Evolutionary conservation across 352 stramenopile species (phyloP).

Genomic region (Globisporangium okanoganense): DNA sequence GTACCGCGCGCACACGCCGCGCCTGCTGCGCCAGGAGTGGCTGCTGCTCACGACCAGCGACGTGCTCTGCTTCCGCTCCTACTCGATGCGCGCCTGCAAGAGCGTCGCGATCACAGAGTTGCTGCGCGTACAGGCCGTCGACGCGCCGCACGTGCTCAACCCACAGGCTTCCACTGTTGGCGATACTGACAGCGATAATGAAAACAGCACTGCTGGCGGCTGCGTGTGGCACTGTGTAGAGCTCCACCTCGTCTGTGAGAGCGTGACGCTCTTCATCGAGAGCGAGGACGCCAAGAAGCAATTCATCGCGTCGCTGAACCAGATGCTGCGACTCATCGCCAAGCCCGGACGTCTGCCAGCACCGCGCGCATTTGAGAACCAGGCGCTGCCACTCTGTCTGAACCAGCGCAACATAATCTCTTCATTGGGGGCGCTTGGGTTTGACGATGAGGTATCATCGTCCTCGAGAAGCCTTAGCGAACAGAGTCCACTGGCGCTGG

Average conservation of each 20-base stretch:
- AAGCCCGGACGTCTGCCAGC: constrained; percentile 9
- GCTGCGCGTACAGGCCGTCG: constrained; percentile 32
- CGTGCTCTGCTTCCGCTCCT: constrained; percentile 71
- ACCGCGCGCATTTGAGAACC: constrained; percentile 21
- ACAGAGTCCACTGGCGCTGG: constrained; percentile 11
- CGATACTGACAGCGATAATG: neutral
- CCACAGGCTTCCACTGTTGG: neutral
- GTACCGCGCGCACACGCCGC: constrained; percentile 49
- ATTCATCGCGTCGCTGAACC: constrained; percentile 28
- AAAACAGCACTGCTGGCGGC: neutral
- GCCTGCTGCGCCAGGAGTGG: constrained; percentile 72
- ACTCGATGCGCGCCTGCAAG: constrained; percentile 37
- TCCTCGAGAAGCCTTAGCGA: neutral
- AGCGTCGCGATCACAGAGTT: constrained; percentile 43
- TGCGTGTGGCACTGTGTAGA: constrained; percentile 53
- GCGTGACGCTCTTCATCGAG: constrained; percentile 61
- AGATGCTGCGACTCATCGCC: constrained; percentile 18
- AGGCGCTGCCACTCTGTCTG: constrained; percentile 41
- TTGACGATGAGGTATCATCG: neutral
- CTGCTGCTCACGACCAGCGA: constrained; percentile 49
- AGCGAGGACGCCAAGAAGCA: constrained; percentile 23
- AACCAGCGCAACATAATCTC: constrained; percentile 43
- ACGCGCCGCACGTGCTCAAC: constrained; percentile 28
- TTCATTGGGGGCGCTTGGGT: neutral
- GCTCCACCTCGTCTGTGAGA: constrained; percentile 48